These are phyloP conservation scores for Annulohypoxylon truncatum DNA, from an alignment of 2,329 filamentous ascomycete genomes.

Conservation along the genomic window DNA sequence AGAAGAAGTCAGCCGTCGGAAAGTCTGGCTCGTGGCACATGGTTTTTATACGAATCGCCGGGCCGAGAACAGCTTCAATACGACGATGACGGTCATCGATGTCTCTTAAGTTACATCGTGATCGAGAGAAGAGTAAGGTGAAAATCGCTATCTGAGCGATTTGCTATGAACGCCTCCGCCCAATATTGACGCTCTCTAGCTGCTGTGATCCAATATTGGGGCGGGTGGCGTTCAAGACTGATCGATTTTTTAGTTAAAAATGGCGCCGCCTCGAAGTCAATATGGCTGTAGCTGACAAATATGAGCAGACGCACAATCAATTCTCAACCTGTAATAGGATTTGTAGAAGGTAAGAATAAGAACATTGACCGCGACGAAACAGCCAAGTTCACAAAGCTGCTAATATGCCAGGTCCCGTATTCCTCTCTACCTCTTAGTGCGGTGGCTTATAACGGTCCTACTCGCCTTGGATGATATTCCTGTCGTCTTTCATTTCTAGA, in stretches of 20 bases:
- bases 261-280: conserved; percentile 4
- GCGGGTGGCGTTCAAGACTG: background rate
- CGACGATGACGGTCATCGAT: conserved; percentile 5
- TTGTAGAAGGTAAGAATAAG: background rate
- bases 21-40: background rate
- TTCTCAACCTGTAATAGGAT: background rate
- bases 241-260: background rate
- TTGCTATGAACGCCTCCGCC: background rate
- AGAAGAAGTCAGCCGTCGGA: background rate
- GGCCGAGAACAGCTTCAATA: conserved; percentile 26
- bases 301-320: background rate
- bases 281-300: background rate
- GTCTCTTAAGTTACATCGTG: background rate
- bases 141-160: background rate
- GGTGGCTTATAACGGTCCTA: background rate
- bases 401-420: conserved; percentile 1
- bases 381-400: background rate
- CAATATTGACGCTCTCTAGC: background rate
- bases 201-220: conserved; percentile 12
- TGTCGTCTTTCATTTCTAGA: background rate
- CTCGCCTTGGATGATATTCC: background rate
- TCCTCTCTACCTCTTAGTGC: background rate
- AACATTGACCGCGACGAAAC: background rate
- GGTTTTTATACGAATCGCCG: conserved; percentile 9
- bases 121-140: background rate